Base-by-base conservation (phyloP, 768 basidiomycete species). In the Naganishia vishniacii region DNA sequence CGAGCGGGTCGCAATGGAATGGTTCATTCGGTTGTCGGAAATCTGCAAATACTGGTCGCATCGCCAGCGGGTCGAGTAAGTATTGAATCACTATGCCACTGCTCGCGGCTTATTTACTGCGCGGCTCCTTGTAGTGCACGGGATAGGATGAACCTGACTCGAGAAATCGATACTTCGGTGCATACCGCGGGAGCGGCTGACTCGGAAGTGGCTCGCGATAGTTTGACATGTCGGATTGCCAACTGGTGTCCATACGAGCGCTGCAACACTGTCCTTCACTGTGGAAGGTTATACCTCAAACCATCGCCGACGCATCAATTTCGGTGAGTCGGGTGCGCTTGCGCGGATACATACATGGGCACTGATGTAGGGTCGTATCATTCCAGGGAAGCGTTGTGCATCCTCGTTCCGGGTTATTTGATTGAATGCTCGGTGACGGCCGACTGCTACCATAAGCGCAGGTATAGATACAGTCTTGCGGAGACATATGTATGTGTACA, bases 181-280 rank as follows among this genome's bases (percentile, higher is more conserved):
- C 53, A 56, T 26, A 56, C 48, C 20, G 41, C 62, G 44, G 29
- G 48, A 26, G 47, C 92, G 88, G 81, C 53, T 5, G 53, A 56
- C 26, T 56, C 53, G 23, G 53, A 56, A 40, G 20, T 56, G 3
- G 53, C 53, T 40, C 53, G 53, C 9, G 53, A 56, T 25, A 56
- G 53, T 26, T 34, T 56, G 1, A 40, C 53, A 6, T 56, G 53
- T 25, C 32, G 53, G 5, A 56, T 56, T 18, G 53, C 53, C 2
- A 88, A 88, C 69, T 91, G 89, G 91, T 97, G 94, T 72, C 81
- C 87, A 1, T 74, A 93, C 66, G 83, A 87, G 40, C 85, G 84
- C 0, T 97, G 94, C 71, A 83, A 84, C 65, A 81, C 89, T 5
- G 84, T 93, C 48, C 74, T 85, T 42, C 86, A 85, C 71, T 81